phyloP scores from a whole-genome alignment of 2,329 filamentous ascomycete species.

The Escovopsis weberi region DNA sequence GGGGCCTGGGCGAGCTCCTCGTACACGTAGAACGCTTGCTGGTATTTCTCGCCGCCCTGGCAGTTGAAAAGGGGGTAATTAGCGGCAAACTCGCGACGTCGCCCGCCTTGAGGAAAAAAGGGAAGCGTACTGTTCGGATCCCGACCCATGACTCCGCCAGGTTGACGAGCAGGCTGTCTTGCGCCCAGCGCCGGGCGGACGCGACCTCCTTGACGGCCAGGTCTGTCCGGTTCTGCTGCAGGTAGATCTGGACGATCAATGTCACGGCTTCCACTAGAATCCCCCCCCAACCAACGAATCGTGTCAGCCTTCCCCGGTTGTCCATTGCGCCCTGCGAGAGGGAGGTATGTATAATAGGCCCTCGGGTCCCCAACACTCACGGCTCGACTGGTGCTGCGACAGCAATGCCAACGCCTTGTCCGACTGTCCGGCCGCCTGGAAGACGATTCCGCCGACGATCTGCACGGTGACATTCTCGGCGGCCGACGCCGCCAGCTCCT shows the following conservation, averaged over 20 bases:
- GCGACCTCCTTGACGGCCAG: constrained; percentile 81
- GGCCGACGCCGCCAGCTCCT: constrained; percentile 52
- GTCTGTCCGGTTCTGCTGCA: constrained; percentile 82
- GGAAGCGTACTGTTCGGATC: constrained; percentile 52
- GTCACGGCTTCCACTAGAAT: constrained; percentile 57
- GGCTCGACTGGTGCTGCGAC: constrained; percentile 70
- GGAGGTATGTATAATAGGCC: too few species aligned
- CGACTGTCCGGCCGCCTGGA: constrained; percentile 66
- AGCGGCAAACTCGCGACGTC: too few species aligned
- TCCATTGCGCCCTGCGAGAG: too few species aligned
- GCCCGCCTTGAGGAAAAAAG: too few species aligned
- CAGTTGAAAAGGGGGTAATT: not conserved
- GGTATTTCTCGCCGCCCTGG: constrained; percentile 88
- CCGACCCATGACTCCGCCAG: constrained; percentile 93
- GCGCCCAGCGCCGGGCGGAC: constrained; percentile 80
- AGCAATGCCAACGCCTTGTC: constrained; percentile 74
- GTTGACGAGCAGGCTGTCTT: constrained; percentile 88
- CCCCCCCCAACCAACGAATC: not conserved
- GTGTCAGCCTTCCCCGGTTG: too few species aligned
- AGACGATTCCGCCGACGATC: constrained; percentile 64
- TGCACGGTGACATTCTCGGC: constrained; percentile 70
- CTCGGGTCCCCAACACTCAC: constrained; percentile 34
- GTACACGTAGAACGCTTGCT: constrained; percentile 93
- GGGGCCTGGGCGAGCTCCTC: constrained; percentile 88
- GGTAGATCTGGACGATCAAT: constrained; percentile 80